These are phyloP conservation scores for Zancudomyces culisetae DNA, from an alignment of 371 early-diverging fungal genomes.

Conservation along the genomic window DNA sequence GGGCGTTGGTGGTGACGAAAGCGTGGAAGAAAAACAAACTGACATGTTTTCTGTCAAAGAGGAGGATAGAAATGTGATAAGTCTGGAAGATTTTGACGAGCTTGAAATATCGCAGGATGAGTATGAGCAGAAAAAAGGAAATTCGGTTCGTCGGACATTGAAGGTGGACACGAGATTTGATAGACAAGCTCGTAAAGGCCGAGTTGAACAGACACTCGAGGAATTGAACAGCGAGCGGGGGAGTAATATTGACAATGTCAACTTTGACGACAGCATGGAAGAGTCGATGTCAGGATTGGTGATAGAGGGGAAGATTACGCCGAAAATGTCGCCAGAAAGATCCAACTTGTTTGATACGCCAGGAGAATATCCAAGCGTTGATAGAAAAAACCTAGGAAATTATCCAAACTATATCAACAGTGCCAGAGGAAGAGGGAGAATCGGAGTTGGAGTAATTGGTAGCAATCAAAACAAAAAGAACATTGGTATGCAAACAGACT, in stretches of 20 bases:
- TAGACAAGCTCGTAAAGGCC: too few species aligned
- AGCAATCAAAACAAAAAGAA: neutral
- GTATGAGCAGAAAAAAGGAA: too few species aligned
- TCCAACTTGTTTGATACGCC: neutral
- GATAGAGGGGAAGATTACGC: neutral
- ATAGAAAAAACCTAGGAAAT: neutral
- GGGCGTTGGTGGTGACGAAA: neutral
- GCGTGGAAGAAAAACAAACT: neutral
- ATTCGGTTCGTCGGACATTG: too few species aligned
- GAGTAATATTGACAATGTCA: neutral
- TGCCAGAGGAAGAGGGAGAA: neutral
- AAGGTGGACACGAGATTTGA: too few species aligned
- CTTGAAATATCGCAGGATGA: neutral
- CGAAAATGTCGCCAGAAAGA: neutral
- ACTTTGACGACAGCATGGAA: neutral
- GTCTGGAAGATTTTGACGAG: neutral
- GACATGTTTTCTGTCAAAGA: neutral
- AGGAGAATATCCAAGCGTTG: neutral
- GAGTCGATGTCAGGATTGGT: neutral
- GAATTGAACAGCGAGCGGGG: too few species aligned
- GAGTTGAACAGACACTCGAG: too few species aligned
- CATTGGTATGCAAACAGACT: neutral
- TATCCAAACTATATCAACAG: neutral
- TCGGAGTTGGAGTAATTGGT: neutral
- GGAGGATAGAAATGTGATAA: neutral